phyloP scores from a whole-genome alignment of 2,329 filamentous ascomycete species.

The Colletotrichum tropicicola region DNA sequence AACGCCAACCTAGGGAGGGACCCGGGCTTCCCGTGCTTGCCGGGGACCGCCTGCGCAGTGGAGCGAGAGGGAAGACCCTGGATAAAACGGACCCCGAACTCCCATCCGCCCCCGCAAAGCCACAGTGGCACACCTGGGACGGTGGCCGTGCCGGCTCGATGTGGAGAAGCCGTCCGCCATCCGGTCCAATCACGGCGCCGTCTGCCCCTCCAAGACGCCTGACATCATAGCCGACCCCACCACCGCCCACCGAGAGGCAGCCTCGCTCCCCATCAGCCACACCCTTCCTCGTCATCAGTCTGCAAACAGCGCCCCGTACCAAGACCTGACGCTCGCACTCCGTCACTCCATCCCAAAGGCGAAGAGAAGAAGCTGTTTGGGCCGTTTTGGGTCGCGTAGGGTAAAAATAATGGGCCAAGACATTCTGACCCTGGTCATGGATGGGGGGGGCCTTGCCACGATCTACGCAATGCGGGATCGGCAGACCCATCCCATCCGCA shows the following conservation, averaged over 20 bases:
- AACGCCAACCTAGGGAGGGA: neutral
- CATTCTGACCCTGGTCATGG: neutral
- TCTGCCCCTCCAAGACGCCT: constrained; percentile 7
- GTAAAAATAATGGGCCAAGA: neutral
- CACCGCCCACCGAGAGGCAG: neutral
- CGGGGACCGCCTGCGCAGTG: neutral
- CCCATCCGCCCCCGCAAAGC: constrained; percentile 17
- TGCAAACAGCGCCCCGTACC: constrained; percentile 24
- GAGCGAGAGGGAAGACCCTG: neutral
- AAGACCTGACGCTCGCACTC: constrained; percentile 13
- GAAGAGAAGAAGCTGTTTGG: neutral
- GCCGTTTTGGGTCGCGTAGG: neutral
- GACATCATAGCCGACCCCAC: constrained; percentile 25
- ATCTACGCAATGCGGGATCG: constrained; percentile 26
- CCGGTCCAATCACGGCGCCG: constrained; percentile 11
- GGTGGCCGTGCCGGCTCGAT: constrained; percentile 8
- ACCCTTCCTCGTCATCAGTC: constrained; percentile 25
- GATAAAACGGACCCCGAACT: constrained; percentile 10
- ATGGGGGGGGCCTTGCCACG: constrained; percentile 11
- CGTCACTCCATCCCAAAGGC: constrained; percentile 2
- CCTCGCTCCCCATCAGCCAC: constrained; percentile 21
- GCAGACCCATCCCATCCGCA: constrained; percentile 3
- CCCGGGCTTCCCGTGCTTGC: neutral
- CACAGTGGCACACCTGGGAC: constrained; percentile 11
- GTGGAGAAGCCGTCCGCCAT: constrained; percentile 1